Evolutionary conservation across 257 asterid species (phyloP).

Genomic region (Agastache rugosa): DNA sequence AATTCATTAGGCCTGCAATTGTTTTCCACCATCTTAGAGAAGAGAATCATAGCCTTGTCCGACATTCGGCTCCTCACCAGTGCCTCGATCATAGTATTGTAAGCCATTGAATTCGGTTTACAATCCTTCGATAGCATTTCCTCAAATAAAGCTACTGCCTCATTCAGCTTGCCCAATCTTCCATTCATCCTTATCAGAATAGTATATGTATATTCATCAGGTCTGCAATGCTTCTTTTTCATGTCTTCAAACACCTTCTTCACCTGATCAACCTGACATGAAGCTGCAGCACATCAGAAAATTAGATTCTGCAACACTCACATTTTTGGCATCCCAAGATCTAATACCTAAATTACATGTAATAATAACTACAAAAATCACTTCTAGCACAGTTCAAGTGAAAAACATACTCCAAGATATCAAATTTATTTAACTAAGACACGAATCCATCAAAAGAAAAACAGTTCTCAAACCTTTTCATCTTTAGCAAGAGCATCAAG

Average conservation of each 20-base stretch:
- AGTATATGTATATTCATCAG: slow-evolving; percentile 87
- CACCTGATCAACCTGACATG: slow-evolving; percentile 82
- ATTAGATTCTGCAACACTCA: slow-evolving; percentile 44
- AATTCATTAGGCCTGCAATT: slow-evolving; percentile 91
- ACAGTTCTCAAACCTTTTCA: slow-evolving; percentile 63
- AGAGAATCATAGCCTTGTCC: slow-evolving; percentile 64
- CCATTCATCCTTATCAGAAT: slow-evolving; percentile 84
- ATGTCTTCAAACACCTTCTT: slow-evolving; percentile 72
- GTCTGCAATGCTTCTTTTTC: slow-evolving; percentile 79
- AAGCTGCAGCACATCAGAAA: slow-evolving; percentile 71
- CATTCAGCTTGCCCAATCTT: slow-evolving; percentile 64
- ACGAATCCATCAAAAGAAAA: background rate
- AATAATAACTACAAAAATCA: background rate
- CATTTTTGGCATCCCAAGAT: slow-evolving; percentile 19
- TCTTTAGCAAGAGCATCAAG: slow-evolving; percentile 82
- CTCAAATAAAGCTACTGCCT: slow-evolving; percentile 69
- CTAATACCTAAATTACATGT: background rate
- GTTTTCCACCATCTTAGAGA: slow-evolving; percentile 84
- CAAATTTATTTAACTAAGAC: background rate
- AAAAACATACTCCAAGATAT: background rate
- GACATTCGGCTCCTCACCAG: slow-evolving; percentile 67
- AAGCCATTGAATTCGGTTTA: slow-evolving; percentile 77
- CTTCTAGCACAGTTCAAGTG: background rate
- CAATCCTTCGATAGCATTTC: slow-evolving; percentile 82
- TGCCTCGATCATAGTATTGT: slow-evolving; percentile 85